Conservation (phyloP, 768 basidiomycete species). For the Boletus speciosus region DNA sequence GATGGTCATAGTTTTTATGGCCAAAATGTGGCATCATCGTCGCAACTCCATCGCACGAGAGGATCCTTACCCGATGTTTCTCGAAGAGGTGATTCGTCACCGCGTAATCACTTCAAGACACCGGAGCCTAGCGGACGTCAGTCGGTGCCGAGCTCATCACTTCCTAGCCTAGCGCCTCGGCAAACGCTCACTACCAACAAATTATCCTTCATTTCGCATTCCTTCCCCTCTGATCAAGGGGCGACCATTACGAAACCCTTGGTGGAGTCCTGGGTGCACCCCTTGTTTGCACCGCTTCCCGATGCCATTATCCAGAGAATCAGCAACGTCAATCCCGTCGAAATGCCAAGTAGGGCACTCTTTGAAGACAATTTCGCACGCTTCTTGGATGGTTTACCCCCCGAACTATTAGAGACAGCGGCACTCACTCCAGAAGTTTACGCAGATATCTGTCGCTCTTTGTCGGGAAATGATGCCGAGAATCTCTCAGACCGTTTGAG, state of each 20-base stretch:
- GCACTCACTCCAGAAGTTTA: slow-evolving; percentile 55
- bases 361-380: slow-evolving; percentile 49
- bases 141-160: slow-evolving; percentile 16
- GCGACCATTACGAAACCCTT: slow-evolving; percentile 38
- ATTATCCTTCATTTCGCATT: slow-evolving; percentile 46
- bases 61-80: slow-evolving; percentile 25
- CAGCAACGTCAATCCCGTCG: slow-evolving; percentile 46
- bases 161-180: slow-evolving; percentile 22
- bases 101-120: slow-evolving; percentile 14
- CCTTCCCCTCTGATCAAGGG: slow-evolving; percentile 37
- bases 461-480: slow-evolving; percentile 36
- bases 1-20: slow-evolving; percentile 45
- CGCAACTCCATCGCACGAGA: slow-evolving; percentile 22
- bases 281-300: slow-evolving; percentile 59
- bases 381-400: slow-evolving; percentile 50
- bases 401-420: slow-evolving; percentile 58
- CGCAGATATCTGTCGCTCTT: slow-evolving; percentile 44
- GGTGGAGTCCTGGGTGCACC: slow-evolving; percentile 58
- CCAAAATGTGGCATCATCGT: slow-evolving; percentile 42
- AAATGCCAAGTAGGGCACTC: slow-evolving; percentile 55
- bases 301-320: slow-evolving; percentile 54
- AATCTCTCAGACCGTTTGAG: slow-evolving; percentile 40
- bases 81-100: slow-evolving; percentile 16
- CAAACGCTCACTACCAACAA: slow-evolving; percentile 22
- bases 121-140: slow-evolving; percentile 25